Conservation (phyloP, 2,329 filamentous ascomycete species). For the Ploettnerulaceae sp. region DNA sequence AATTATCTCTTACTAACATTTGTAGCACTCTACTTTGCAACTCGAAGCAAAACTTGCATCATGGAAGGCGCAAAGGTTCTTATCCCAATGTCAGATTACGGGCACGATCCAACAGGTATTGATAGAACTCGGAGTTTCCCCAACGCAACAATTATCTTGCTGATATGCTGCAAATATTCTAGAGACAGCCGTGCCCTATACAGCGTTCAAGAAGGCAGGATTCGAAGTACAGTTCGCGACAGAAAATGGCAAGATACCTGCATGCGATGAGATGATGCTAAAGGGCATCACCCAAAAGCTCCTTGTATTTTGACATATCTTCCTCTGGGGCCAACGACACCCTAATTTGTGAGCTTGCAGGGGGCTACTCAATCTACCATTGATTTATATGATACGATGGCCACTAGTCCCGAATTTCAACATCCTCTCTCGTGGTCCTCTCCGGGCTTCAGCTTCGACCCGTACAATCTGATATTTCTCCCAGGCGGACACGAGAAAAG, state of each 20-base stretch:
- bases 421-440: constrained; percentile 43
- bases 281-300: constrained; percentile 45
- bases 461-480: constrained; percentile 46
- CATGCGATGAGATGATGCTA: constrained; percentile 47
- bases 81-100: constrained; percentile 50
- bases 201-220: constrained; percentile 43
- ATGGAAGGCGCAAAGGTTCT: constrained; percentile 37
- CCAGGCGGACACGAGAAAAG: constrained; percentile 51
- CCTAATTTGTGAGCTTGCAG: constrained; percentile 53
- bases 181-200: constrained; percentile 48
- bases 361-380: constrained; percentile 42
- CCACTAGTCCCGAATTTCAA: constrained; percentile 38
- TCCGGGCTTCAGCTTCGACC: constrained; percentile 40
- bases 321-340: background rate
- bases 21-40: background rate
- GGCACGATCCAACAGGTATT: constrained; percentile 51
- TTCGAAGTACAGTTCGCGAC: constrained; percentile 47
- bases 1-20: background rate
- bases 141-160: background rate
- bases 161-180: constrained; percentile 26
- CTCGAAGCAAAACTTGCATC: background rate
- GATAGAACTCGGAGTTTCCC: background rate
- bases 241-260: constrained; percentile 43
- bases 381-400: constrained; percentile 42
- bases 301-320: constrained; percentile 36